Evolutionary conservation across 2,329 filamentous ascomycete genomes (phyloP), one percentile per base, ranked within the genome.

Genomic region (Dothideomycetes sp.): DNA sequence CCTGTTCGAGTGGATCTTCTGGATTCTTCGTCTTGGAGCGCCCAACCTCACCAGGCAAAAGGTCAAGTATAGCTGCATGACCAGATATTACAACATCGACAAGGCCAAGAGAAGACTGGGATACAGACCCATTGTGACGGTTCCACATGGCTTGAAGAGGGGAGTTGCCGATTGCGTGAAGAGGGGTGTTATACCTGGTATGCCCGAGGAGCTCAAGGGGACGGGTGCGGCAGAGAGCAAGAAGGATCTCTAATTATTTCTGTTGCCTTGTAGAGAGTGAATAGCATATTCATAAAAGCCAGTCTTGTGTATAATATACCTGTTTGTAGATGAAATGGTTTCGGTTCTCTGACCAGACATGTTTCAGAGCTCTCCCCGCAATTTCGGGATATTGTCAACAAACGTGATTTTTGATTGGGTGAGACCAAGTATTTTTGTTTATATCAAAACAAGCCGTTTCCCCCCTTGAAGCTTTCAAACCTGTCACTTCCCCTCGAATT

Each of bases 81-180:
- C 78, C 43, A 70, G 83, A 43, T 88, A 86, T 63, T 86, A 83
- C 62, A 78, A 78, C 63, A 85, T 86, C 56, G 66, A 68, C 45
- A 88, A 88, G 71, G 83, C 83, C 43, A 82, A 77, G 69, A 67
- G 59, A 51, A 68, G 82, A 50, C 64, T 88, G 41, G 79, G 79
- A 3, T 88, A 88, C 61, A 59, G 64, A 57, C 82, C 83, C 3
- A 61, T 84, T 40, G 77, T 83, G 38, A 65, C 68, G 29, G 62
- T 87, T 43, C 71, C 78, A 47, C 80, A 85, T 50, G 83, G 80
- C 8, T 61, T 70, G 12, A 55, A 54, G 51, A 63, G 63, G 42
- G 67, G 64, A 11, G 67, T 69, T 30, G 51, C 54, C 41, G 61
- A 68, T 48, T 61, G 64, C 32, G 43, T 61, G 34, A 54, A 54